Conservation (phyloP, 352 stramenopile species). For the Globisporangium okanoganense region DNA sequence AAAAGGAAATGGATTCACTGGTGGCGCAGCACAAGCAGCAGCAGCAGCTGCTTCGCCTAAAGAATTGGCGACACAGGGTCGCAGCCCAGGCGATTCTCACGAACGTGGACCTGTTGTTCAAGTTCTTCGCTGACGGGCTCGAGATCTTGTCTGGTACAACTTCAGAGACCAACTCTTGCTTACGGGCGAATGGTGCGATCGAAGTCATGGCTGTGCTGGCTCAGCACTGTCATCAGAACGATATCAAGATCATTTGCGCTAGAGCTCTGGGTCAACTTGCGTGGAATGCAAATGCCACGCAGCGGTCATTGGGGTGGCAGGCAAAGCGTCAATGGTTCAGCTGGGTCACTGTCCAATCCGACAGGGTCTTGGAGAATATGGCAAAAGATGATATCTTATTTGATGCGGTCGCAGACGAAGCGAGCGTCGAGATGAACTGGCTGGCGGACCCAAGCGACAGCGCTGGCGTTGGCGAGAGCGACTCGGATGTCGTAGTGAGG, state of each 20-base stretch:
- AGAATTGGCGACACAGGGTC: constrained; percentile 76
- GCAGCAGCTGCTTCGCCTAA: constrained; percentile 48
- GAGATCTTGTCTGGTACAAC: constrained; percentile 49
- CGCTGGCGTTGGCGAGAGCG: constrained; percentile 34
- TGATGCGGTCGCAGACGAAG: constrained; percentile 43
- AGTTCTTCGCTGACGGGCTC: constrained; percentile 65
- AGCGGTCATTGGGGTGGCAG: constrained; percentile 52
- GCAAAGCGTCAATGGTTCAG: constrained; percentile 63
- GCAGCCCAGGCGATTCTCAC: constrained; percentile 60
- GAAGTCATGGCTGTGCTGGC: constrained; percentile 53
- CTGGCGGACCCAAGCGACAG: constrained; percentile 36
- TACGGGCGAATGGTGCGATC: constrained; percentile 59
- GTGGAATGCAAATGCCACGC: constrained; percentile 68
- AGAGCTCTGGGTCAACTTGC: constrained; percentile 49
- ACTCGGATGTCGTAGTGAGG: constrained; percentile 15
- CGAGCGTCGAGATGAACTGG: constrained; percentile 45
- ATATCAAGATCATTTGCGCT: constrained; percentile 42
- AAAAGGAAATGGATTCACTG: constrained; percentile 34
- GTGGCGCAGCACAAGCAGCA: constrained; percentile 58
- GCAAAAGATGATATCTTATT: constrained; percentile 27
- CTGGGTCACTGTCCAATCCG: constrained; percentile 42
- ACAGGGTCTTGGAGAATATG: constrained; percentile 30
- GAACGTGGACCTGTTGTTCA: constrained; percentile 59
- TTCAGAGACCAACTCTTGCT: constrained; percentile 34
- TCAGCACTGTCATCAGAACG: constrained; percentile 29